These are phyloP conservation scores for Grosmannia clavigera DNA, from an alignment of 2,329 filamentous ascomycete genomes.

Conservation along the genomic window DNA sequence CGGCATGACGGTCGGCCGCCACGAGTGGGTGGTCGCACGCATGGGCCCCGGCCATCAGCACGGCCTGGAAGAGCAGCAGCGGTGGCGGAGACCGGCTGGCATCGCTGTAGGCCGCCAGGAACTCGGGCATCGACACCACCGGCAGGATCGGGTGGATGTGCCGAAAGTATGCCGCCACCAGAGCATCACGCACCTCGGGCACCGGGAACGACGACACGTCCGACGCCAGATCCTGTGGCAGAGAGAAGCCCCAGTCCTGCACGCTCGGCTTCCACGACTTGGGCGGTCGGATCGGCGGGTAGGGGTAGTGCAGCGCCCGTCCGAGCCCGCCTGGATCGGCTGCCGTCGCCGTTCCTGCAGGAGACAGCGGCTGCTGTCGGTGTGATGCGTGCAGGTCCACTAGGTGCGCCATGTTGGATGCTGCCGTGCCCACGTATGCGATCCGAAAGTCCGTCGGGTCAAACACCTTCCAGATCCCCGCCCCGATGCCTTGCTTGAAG, in stretches of 20 bases:
- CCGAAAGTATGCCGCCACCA: slow-evolving; percentile 17
- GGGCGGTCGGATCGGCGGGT: slow-evolving; percentile 10
- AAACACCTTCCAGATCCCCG: slow-evolving; percentile 9
- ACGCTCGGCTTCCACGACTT: slow-evolving; percentile 11
- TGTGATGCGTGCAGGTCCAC: slow-evolving; percentile 2
- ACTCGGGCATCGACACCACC: slow-evolving; percentile 14
- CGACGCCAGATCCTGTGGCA: slow-evolving; percentile 5
- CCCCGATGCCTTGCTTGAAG: slow-evolving; percentile 10
- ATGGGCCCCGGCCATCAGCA: slow-evolving; percentile 18
- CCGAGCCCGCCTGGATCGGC: background rate
- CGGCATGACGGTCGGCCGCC: slow-evolving; percentile 10
- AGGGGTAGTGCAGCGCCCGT: slow-evolving; percentile 10
- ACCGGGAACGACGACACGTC: slow-evolving; percentile 10
- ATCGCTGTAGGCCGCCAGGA: slow-evolving; percentile 3
- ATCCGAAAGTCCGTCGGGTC: slow-evolving; percentile 9
- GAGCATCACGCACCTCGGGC: slow-evolving; percentile 14
- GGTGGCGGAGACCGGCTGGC: slow-evolving; percentile 13
- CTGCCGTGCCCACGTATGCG: slow-evolving; percentile 12
- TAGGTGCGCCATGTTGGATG: slow-evolving; percentile 9
- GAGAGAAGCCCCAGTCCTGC: background rate
- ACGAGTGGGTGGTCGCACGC: slow-evolving; percentile 15
- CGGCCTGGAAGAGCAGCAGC: slow-evolving; percentile 17
- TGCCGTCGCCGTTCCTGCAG: background rate
- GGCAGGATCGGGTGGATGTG: slow-evolving; percentile 18
- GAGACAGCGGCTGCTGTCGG: background rate